These are phyloP conservation scores for Ceratopteris richardii DNA, from an alignment of 75 land plant species.

Conservation along the genomic window DNA sequence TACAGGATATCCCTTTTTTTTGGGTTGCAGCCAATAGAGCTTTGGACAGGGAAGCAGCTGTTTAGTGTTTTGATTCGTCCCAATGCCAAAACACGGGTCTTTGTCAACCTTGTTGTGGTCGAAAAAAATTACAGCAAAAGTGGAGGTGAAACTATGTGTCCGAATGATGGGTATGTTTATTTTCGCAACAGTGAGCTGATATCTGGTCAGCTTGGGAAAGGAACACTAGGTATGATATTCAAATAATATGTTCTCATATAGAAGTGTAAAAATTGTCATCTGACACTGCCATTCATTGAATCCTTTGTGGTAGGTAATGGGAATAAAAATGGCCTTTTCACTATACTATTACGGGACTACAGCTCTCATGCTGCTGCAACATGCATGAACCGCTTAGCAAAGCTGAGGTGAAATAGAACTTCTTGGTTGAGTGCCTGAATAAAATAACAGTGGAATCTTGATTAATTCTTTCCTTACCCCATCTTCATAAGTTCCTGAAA, in stretches of 20 bases:
- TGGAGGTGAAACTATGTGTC: slow-evolving; percentile 61
- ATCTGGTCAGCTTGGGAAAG: slow-evolving; percentile 88
- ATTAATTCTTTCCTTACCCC: too few relatives aligned
- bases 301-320: slow-evolving; percentile 79
- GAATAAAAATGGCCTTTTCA: slow-evolving; percentile 81
- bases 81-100: slow-evolving; percentile 63
- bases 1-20: too few relatives aligned
- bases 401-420: slow-evolving; percentile 66
- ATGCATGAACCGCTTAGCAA: slow-evolving; percentile 98
- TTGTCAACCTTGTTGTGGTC: slow-evolving; percentile 59
- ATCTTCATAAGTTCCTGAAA: too few relatives aligned
- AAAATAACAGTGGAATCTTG: too few relatives aligned
- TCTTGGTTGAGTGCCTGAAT: too few relatives aligned
- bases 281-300: too few relatives aligned
- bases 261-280: too few relatives aligned
- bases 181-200: slow-evolving; percentile 91
- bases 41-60: slow-evolving; percentile 97
- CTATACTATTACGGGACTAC: slow-evolving; percentile 87
- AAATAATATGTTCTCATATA: slow-evolving; percentile 2
- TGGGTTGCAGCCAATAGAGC: slow-evolving; percentile 71
- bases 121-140: slow-evolving; percentile 61
- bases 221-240: slow-evolving; percentile 67
- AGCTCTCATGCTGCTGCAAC: slow-evolving; percentile 78
- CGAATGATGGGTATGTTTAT: slow-evolving; percentile 86
- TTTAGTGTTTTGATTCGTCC: slow-evolving; percentile 89